Evolutionary conservation across 2,329 filamentous ascomycete genomes (phyloP), one percentile per base, ranked within the genome.

Genomic region (Paracamarosporium sp.): DNA sequence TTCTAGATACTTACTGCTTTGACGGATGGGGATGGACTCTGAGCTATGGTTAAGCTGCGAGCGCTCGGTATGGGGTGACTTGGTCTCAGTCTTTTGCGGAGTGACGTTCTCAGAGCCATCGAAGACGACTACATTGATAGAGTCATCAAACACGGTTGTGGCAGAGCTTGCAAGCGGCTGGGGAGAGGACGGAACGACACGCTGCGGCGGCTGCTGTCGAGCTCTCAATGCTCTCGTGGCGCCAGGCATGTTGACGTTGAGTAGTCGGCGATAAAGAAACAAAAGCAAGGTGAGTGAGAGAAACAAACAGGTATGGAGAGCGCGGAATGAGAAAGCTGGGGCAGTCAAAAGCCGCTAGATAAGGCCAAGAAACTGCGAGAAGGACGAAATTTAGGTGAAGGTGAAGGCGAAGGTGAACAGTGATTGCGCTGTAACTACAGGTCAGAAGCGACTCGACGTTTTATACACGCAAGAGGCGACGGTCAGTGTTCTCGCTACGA

Each of bases 41-140:
- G 54, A 44, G 4, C 27, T 55, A 24, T 62, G 57, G 30, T 56
- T 59, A 11, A 63, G 43, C 1, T 43, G 55, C 7, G 60, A 59
- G 5, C 46, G 48, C 22, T 61, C 61, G 11, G 59, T 50, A 5
- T 28, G 58, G 1, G 22, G 30, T 7, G 45, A 52, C 30, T 59
- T 44, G 1, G 41, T 47, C 35, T 63, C 51, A 0, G 45, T 50
- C 22, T 40, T 15, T 22, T 41, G 48, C 20, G 43, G 55, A 2
- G 55, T 35, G 4, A 40, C 36, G 20, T 52, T 53, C 7, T 44
- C 43, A 13, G 13, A 3, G 4, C 9, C 28, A 24, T 22, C 33
- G 28, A 53, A 33, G 22, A 46, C 17, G 5, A 15, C 20, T 2
- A n/a, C 17, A 20, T 6, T 20, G 6, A 47, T 22, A 8, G 27